A percentile compares a stretch with the other conserved stretches of the same genome.
phyloP scores from a whole-genome alignment of 495 filamentous ascomycete species.

The Aspergillus olivimuriae region DNA sequence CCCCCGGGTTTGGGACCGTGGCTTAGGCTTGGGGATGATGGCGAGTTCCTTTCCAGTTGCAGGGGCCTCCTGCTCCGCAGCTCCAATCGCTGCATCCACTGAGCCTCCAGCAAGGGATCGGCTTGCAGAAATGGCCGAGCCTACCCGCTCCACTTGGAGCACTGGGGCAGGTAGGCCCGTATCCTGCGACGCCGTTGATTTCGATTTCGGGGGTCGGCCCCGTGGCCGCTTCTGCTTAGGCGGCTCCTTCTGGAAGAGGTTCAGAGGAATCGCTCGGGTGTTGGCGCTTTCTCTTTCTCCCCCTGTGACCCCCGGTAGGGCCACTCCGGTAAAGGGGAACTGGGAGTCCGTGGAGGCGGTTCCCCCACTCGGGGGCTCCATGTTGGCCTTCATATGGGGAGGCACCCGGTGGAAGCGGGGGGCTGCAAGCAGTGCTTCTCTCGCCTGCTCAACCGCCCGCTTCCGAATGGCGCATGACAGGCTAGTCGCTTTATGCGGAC shows the following conservation, averaged over 20 bases:
- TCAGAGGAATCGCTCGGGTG: neutral
- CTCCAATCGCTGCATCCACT: no score
- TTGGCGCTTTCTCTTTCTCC: no score
- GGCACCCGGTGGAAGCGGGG: neutral
- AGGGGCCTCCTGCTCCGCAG: no score
- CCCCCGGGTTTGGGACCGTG: no score
- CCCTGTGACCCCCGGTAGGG: neutral
- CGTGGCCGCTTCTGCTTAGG: neutral
- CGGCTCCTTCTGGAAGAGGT: neutral
- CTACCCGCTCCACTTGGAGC: neutral
- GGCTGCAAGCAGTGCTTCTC: neutral
- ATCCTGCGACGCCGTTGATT: neutral
- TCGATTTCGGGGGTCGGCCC: neutral
- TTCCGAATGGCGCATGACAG: neutral
- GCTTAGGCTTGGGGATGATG: no score
- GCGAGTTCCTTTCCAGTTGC: no score
- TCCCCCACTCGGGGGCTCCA: neutral
- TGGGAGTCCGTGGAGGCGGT: neutral
- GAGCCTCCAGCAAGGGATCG: no score
- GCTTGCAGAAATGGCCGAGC: neutral
- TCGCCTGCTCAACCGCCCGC: neutral
- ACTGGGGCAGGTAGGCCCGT: neutral
- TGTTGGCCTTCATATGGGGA: neutral
- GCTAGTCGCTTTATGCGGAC: neutral
- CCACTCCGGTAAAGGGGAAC: neutral